phyloP scores from a whole-genome alignment of 495 filamentous ascomycete genomes.

The Aspergillus mulundensis region DNA sequence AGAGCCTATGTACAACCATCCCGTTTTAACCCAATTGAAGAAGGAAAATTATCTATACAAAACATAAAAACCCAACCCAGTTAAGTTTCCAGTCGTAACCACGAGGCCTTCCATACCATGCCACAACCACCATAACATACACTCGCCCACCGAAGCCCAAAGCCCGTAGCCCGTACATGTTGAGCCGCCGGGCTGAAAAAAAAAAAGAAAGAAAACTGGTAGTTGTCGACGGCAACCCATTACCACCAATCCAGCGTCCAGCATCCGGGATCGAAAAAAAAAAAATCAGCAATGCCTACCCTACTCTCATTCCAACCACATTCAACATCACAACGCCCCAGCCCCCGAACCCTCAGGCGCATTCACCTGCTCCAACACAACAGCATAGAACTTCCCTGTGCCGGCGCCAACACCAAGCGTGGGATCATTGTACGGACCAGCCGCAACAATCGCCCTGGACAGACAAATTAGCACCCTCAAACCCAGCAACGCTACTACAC shows the following conservation, averaged over 20 bases:
- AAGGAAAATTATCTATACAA: neutral
- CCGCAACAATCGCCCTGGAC: constrained; percentile 34
- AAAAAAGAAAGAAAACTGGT: too few relatives aligned
- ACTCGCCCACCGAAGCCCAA: neutral
- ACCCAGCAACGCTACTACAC: neutral
- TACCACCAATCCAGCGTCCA: too few relatives aligned
- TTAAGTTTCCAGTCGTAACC: neutral
- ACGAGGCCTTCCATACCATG: neutral
- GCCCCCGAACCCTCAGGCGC: neutral
- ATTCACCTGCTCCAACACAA: constrained; percentile 34
- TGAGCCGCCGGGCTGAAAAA: too few relatives aligned
- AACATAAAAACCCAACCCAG: neutral
- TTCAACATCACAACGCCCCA: neutral
- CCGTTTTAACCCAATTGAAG: neutral
- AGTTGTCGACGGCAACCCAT: too few relatives aligned
- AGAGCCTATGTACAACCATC: neutral
- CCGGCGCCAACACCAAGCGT: constrained; percentile 28
- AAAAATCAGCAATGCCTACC: too few relatives aligned
- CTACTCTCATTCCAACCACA: too few relatives aligned
- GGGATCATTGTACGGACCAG: constrained; percentile 40
- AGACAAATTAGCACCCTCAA: neutral
- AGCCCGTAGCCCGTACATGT: too few relatives aligned
- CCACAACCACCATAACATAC: neutral
- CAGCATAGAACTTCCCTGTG: constrained; percentile 45
- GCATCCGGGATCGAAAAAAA: too few relatives aligned